A percentile compares a stretch with the other conserved stretches of the same genome.
Evolutionary conservation across 2,329 filamentous ascomycete genomes (phyloP).

Genomic region (Epichloe bromicola): DNA sequence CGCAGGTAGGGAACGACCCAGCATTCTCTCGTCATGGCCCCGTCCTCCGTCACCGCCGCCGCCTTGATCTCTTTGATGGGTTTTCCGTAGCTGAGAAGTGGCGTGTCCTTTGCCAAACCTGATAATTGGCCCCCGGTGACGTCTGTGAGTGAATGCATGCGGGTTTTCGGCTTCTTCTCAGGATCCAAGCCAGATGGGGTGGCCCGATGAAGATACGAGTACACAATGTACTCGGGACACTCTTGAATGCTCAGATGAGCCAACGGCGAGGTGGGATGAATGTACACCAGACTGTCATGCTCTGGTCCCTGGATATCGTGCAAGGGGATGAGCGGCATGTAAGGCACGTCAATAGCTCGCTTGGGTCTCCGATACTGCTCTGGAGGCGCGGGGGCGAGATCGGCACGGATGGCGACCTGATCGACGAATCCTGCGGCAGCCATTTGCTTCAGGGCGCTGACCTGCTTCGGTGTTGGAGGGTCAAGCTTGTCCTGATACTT

Average conservation of each 20-base stretch:
- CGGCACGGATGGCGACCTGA: slow-evolving; percentile 82
- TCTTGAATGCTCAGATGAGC: slow-evolving; percentile 55
- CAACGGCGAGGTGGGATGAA: slow-evolving; percentile 76
- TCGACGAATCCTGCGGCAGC: slow-evolving; percentile 87
- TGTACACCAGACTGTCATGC: slow-evolving; percentile 59
- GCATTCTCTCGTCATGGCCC: slow-evolving; percentile 49
- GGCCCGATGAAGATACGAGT: slow-evolving; percentile 68
- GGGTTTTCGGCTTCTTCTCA: slow-evolving; percentile 53
- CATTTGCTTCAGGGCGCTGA: slow-evolving; percentile 79
- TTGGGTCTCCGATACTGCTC: slow-evolving; percentile 56
- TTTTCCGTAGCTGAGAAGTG: slow-evolving; percentile 74
- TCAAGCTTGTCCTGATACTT: slow-evolving; percentile 43
- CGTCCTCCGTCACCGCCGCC: slow-evolving; percentile 21
- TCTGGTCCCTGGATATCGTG: slow-evolving; percentile 26
- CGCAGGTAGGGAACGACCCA: slow-evolving; percentile 71
- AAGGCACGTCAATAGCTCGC: slow-evolving; percentile 85
- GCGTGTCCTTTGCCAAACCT: slow-evolving; percentile 70
- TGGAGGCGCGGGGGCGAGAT: slow-evolving; percentile 64
- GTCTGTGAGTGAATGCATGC: slow-evolving; percentile 81
- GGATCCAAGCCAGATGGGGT: slow-evolving; percentile 35
- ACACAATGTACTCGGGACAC: slow-evolving; percentile 79
- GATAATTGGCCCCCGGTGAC: slow-evolving; percentile 64
- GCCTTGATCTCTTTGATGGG: slow-evolving; percentile 69
- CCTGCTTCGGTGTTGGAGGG: slow-evolving; percentile 50
- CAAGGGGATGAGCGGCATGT: slow-evolving; percentile 70